Evolutionary conservation across 257 asterid genomes (phyloP).

Genomic region (Mitragyna speciosa): DNA sequence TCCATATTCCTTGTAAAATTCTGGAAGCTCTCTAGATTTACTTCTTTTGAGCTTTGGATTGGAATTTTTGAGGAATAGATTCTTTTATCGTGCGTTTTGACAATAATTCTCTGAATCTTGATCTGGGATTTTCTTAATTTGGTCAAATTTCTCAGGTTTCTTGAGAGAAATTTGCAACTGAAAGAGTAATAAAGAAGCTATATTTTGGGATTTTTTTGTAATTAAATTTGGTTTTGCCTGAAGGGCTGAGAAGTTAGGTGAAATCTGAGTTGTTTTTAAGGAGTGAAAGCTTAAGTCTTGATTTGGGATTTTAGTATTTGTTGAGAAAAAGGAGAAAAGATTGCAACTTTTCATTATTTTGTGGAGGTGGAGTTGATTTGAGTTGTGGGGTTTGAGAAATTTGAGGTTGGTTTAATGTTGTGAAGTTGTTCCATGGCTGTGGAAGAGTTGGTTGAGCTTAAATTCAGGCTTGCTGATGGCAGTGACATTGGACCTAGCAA

Average conservation of each 20-base stretch:
- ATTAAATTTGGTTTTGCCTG: slow-evolving; percentile 7
- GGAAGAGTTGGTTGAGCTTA: slow-evolving; percentile 81
- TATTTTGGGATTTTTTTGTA: neutral
- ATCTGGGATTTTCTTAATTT: slow-evolving; percentile 38
- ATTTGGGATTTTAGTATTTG: neutral
- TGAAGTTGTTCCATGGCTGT: slow-evolving; percentile 54
- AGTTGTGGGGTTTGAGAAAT: slow-evolving; percentile 34
- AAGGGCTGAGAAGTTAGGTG: too few relatives aligned
- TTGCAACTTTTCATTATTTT: neutral
- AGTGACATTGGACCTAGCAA: slow-evolving; percentile 91
- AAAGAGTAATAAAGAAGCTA: neutral
- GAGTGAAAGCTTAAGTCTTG: slow-evolving; percentile 10
- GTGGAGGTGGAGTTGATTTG: slow-evolving; percentile 23
- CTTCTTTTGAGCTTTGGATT: slow-evolving; percentile 2
- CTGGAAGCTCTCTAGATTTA: neutral
- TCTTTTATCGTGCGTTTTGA: neutral
- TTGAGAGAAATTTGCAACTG: neutral
- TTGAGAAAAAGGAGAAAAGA: neutral
- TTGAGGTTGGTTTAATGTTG: slow-evolving; percentile 34
- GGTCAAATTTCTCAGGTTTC: slow-evolving; percentile 2
- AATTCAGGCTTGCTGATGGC: slow-evolving; percentile 95
- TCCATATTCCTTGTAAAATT: neutral
- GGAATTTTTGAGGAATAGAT: neutral
- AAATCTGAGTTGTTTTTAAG: neutral
- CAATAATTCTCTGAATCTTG: slow-evolving; percentile 32